Base-by-base conservation (phyloP, 2,329 filamentous ascomycete species). In the Fusarium sp. region DNA sequence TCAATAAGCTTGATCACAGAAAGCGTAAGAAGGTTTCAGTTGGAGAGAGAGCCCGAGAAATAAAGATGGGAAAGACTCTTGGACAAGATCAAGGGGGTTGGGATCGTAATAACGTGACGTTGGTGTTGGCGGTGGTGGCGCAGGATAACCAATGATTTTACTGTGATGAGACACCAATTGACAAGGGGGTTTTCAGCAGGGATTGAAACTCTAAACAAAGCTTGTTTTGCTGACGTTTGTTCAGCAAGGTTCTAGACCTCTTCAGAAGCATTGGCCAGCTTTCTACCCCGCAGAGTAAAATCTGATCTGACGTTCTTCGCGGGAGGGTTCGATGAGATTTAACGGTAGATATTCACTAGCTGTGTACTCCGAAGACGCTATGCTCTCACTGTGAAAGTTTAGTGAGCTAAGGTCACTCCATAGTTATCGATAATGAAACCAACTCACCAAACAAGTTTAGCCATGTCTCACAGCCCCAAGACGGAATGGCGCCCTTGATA, bases 121-220 rank as follows among this genome's bases (percentile, higher is more conserved):
- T 57, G 54, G 35, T 52, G 52, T 52, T 46, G 38, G 54, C 36
- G 60, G 50, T 57, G 65, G 70, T 72, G 70, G 70, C 66, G 70
- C 49, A 50, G 49, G 20, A 44, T 15, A 27, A n/a, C 70, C 66
- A 72, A 66, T 72, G 15, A 50, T 20, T 15, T 12, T 7, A n/a
- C 10, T 5, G 14, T 13, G 15, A 45, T 70, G 70, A 73, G 70
- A 71, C 61, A 55, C 29, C 22, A 22, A 35, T 68, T 59, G 62
- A 68, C 70, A 68, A 68, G 55, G 70, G 70, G 56, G 27, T 25
- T 20, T 36, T 17, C 15, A n/a, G 65, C 66, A 56, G 56, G 58
- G 53, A 59, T 73, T n/a, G 22, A 29, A 59, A 73, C 65, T 63
- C 47, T 60, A 73, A 72, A 46, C 46, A 70, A 73, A 72, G 70